Base-by-base conservation (phyloP, 2,329 filamentous ascomycete species). In the Aurifilum marmelostoma region DNA sequence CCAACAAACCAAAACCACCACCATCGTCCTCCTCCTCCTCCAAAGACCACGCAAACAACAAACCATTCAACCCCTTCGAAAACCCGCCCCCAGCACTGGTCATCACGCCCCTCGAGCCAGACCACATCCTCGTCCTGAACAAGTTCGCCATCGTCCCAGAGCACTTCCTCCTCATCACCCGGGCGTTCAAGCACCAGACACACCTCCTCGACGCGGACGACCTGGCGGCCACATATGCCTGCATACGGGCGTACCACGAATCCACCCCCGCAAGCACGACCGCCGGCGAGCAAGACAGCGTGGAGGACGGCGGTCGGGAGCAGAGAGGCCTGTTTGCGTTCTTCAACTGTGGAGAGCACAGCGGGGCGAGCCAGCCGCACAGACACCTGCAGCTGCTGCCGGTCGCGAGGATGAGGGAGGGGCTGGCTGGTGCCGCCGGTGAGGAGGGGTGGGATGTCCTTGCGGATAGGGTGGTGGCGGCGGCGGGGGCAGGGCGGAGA, bases 111-210 rank as follows among this genome's bases (percentile, higher is more conserved):
- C 75, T 91, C 9, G 81, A 81, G 1, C 80, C 87, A 0, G 77
- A 80, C 11, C 90, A 93, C 77, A 83, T 85, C 69, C 83, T 93
- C 56, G 87, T 93, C 1, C 81, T 93, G 54, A 93, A 93, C 82
- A 93, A 93, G 77, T 93, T 91, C 74, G 90, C 91, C 63, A 80
- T 93, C 63, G 89, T 92, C 43, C 85, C 87, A 0, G 84, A 89
- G 74, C 91, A 93, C 79, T 92, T 91, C 76, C 92, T 93, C 73
- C 83, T 93, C 62, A 86, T 88, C 0, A 93, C 91, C 0, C 85
- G 80, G n/a, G 77, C 80, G 1, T 88, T 89, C 76, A 86, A 88
- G 75, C 80, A 81, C n/a, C 91, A 93, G 81, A 89, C 87, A 1
- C 81, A 90, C 72, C 75, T 89, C 6, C 82, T 93, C 1, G 88